Base-by-base conservation (phyloP, 2,329 filamentous ascomycete genomes). In the Venturia asperata region DNA sequence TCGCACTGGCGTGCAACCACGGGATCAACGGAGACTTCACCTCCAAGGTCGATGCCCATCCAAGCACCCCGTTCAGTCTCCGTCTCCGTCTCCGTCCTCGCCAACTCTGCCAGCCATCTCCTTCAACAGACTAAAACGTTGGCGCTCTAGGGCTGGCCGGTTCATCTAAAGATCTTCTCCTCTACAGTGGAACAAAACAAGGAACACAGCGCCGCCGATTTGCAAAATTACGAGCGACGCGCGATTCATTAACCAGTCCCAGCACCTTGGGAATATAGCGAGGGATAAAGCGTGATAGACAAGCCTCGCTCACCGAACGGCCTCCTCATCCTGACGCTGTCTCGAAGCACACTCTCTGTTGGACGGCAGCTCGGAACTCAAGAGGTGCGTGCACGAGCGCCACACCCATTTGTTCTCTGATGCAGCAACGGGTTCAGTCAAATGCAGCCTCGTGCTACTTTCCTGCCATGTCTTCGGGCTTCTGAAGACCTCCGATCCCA, bases 131-230 rank as follows among this genome's bases (percentile, higher is more conserved):
- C 21, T 10, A 52, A 41, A 10, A 52, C 21, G 15, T 56, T 56
- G 24, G 10, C 30, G 49, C 15, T 56, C 27, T 27, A n/a, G 30
- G 13, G 27, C 17, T 37, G 30, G 27, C 17, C 52, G 52, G 15
- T 58, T 58, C 52, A 37, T 58, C 30, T 58, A 41, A 10, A 11
- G 2, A 58, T 58, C 27, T 37, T 58, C 30, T 13, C 52, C 52
- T 37, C 52, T 21, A 39, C n/a, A n/a, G n/a, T n/a, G n/a, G 52
- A 34, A 24, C 52, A 37, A 27, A 58, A 37, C 52, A 58, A n/a
- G 52, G 52, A 58, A 58, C 15, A 58, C 52, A 27, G 30, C 52
- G 52, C 52, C 52, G 52, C 52, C 52, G 52, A 58, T 21, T 37
- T 58, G 52, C 52, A 37, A 37, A n/a, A 58, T 37, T 58, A 58